Percentiles rank a stretch among this genome's conserved stretches.
Evolutionary conservation across 2,329 filamentous ascomycete genomes (phyloP).

Genomic region (Cercospora sp.): DNA sequence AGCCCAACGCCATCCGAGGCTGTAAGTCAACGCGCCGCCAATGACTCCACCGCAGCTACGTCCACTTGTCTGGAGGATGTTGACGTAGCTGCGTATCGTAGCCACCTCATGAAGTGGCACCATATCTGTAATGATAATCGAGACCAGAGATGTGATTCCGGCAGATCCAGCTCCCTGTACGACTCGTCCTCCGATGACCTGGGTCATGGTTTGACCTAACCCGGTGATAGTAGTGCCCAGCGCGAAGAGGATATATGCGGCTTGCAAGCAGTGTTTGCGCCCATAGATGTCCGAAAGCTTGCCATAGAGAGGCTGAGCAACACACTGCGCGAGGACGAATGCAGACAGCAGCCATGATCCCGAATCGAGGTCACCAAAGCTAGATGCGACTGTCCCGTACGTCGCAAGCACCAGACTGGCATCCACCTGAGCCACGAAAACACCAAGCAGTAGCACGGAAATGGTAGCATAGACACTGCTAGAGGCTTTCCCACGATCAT

Average conservation of each 20-base stretch:
- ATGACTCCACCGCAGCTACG: constrained; percentile 56
- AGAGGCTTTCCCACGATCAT: constrained; percentile 10
- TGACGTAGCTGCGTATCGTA: constrained; percentile 53
- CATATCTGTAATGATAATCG: constrained; percentile 53
- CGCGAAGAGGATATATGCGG: constrained; percentile 46
- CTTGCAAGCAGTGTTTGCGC: constrained; percentile 44
- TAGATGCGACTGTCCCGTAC: constrained; percentile 55
- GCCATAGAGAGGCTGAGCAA: constrained; percentile 47
- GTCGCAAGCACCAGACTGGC: constrained; percentile 66
- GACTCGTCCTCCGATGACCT: constrained; percentile 46
- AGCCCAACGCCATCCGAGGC: constrained; percentile 66
- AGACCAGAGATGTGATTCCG: constrained; percentile 48
- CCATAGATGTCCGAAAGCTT: constrained; percentile 51
- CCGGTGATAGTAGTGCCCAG: constrained; percentile 46
- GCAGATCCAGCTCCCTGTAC: constrained; percentile 49
- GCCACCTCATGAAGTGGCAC: constrained; percentile 53
- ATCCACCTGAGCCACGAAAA: constrained; percentile 68
- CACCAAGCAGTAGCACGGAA: constrained; percentile 48
- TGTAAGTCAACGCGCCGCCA: constrained; percentile 63
- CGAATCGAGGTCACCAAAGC: constrained; percentile 46
- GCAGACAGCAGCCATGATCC: constrained; percentile 50
- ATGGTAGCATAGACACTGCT: constrained; percentile 32
- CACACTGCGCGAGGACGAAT: constrained; percentile 48
- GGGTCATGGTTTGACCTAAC: constrained; percentile 40
- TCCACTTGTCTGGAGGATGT: constrained; percentile 53